Percentiles rank a stretch among this genome's conserved stretches.
phyloP scores from a whole-genome alignment of 2,329 filamentous ascomycete genomes.

The Domatiomyces catenatus region DNA sequence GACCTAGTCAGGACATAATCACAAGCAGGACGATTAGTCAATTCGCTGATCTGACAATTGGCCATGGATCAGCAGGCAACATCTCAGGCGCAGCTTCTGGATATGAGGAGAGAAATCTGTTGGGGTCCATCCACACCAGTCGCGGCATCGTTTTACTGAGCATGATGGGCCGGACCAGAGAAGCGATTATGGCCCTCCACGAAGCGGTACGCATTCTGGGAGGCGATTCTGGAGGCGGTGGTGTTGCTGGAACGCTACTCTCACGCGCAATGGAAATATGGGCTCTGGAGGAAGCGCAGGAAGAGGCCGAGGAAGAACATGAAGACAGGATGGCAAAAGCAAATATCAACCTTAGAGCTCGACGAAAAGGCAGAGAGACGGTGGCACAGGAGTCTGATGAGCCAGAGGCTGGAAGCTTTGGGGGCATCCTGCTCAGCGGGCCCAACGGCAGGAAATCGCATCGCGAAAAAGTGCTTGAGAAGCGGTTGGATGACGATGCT shows the following conservation, averaged over 20 bases:
- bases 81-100: conserved; percentile 27
- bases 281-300: conserved; percentile 26
- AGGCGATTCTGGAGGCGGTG: conserved; percentile 32
- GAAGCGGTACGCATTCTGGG: conserved; percentile 42
- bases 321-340: conserved; percentile 1
- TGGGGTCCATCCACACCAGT: conserved; percentile 32
- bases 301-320: conserved; percentile 3
- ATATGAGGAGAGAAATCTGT: conserved; percentile 32
- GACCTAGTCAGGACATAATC: neutral
- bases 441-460: conserved; percentile 1
- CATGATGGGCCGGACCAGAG: conserved; percentile 50
- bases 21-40: conserved; percentile 5
- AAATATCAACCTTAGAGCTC: conserved; percentile 3
- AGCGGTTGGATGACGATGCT: conserved; percentile 26
- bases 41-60: conserved; percentile 11
- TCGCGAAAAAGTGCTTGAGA: conserved; percentile 9
- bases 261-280: conserved; percentile 32
- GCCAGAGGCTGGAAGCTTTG: neutral
- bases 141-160: conserved; percentile 72
- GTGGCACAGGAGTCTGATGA: neutral
- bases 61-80: conserved; percentile 5
- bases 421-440: neutral
- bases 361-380: conserved; percentile 6
- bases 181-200: conserved; percentile 69
- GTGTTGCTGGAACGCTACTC: conserved; percentile 31